Base-by-base conservation (phyloP, 2,329 filamentous ascomycete genomes). In the Knufia petricola region DNA sequence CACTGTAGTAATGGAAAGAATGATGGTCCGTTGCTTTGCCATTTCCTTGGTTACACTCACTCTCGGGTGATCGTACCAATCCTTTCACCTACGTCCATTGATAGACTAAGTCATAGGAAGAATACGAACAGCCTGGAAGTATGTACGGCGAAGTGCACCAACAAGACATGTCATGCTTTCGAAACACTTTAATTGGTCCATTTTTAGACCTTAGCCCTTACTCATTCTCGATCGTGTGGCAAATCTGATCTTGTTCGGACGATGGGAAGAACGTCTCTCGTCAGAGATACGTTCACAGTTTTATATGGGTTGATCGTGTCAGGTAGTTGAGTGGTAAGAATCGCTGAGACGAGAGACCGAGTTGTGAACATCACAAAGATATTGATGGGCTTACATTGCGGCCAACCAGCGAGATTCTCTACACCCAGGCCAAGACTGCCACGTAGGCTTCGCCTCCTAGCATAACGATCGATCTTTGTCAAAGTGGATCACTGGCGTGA, bases 401-500 rank as follows among this genome's bases (percentile, higher is more conserved):
- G 34, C 34, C 13, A 37, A 37, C n/a, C n/a, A n/a, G 4, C 34
- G 34, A 37, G 6, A 37, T 31, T 31, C 6, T 37, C 15, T n/a
- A 20, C n/a, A 4, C 13, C 34, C 7, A 7, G 34, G 17, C 17
- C 34, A 37, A 15, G 15, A 37, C 17, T 37, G 34, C n/a, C 34
- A n/a, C n/a, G 34, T 37, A 37, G 34, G 17, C 34, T 37, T 37
- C 34, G 17, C 17, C 17, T 20, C 34, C 17, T 37, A 20, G 34
- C 34, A 37, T 20, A 37, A 37, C 34, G 34, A 15, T n/a, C 34
- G 4, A 37, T 37, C 34, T n/a, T 37, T 37, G 34, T 37, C 34
- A 20, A 37, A n/a, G 34, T 37, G 34, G 34, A n/a, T 37, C 34
- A n/a, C 34, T 37, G 34, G n/a, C 15, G 34, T 37, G 34, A 20